These are phyloP conservation scores for Coelomomyces lativittatus DNA, from an alignment of 371 early-diverging fungal species.

Conservation along the genomic window DNA sequence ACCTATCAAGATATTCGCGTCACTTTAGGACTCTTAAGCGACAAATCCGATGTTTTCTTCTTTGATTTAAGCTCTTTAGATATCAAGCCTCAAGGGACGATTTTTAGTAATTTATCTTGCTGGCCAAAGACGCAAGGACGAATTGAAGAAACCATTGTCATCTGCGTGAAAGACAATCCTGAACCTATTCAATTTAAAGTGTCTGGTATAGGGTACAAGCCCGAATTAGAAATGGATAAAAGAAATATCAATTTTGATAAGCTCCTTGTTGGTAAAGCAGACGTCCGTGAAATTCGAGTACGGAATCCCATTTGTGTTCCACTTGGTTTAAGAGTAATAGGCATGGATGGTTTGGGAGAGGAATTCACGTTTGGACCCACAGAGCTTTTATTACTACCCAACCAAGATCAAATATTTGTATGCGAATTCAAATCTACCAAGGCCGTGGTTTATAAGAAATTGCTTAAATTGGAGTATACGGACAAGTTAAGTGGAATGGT, in stretches of 20 bases:
- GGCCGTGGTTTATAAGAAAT: conserved; percentile 17
- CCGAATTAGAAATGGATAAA: conserved; percentile 36
- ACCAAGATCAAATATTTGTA: conserved; percentile 11
- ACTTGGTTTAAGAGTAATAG: conserved; percentile 24
- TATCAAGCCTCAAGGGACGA: conserved; percentile 13
- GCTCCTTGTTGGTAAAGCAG: conserved; percentile 18
- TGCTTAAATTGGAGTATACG: conserved; percentile 20
- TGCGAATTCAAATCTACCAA: conserved; percentile 23
- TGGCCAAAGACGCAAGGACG: conserved; percentile 17
- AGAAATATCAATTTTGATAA: conserved; percentile 28
- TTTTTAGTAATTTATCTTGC: conserved; percentile 22
- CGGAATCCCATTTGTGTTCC: conserved; percentile 23
- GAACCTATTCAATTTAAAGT: conserved; percentile 23
- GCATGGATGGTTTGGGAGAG: conserved; percentile 28
- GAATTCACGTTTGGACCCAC: conserved; percentile 21
- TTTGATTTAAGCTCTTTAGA: conserved; percentile 13
- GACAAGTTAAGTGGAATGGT: conserved; percentile 18
- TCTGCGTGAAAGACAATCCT: conserved; percentile 38
- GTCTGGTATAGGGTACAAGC: conserved; percentile 25
- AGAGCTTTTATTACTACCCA: conserved; percentile 20
- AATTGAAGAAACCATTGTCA: conserved; percentile 23
- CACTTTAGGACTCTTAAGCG: conserved; percentile 14
- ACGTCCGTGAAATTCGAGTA: conserved; percentile 20
- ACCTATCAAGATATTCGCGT: conserved; percentile 15
- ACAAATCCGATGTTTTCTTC: conserved; percentile 28